A percentile compares a stretch with the other conserved stretches of the same genome.
phyloP scores from a whole-genome alignment of 345 rosid genomes.

The Hypericum androsaemum region DNA sequence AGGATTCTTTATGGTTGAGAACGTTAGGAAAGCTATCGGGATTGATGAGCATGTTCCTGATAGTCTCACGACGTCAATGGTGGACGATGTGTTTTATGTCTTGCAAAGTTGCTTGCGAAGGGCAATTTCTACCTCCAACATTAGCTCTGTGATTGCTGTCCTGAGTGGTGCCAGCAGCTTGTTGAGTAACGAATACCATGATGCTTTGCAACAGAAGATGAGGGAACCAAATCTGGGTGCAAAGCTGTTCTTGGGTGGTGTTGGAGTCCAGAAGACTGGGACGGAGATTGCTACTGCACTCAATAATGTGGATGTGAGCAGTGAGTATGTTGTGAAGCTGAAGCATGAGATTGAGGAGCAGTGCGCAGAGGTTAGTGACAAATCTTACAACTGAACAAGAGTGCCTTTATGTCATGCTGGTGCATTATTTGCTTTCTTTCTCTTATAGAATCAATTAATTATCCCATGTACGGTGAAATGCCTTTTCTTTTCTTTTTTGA shows the following conservation, averaged over 20 bases:
- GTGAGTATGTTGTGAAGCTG: constrained; percentile 78
- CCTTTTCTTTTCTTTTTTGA: too few species aligned
- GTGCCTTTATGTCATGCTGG: too few species aligned
- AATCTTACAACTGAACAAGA: too few species aligned
- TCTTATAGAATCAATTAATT: too few species aligned
- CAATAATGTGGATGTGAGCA: constrained; percentile 90
- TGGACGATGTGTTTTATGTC: constrained; percentile 89
- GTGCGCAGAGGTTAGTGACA: constrained; percentile 68
- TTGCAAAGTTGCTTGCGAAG: constrained; percentile 85
- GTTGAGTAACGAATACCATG: constrained; percentile 83
- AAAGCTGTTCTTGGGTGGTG: constrained; percentile 72
- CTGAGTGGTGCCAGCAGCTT: constrained; percentile 76
- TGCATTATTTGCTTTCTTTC: too few species aligned
- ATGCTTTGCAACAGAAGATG: constrained; percentile 78
- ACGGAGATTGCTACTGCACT: constrained; percentile 88
- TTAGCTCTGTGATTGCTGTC: constrained; percentile 82
- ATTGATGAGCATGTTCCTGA: constrained; percentile 92
- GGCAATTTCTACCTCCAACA: constrained; percentile 78
- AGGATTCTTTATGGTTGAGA: constrained; percentile 98
- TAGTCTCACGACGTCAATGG: constrained; percentile 92
- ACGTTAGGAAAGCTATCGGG: constrained; percentile 85
- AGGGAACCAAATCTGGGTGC: constrained; percentile 90
- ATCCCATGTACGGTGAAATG: too few species aligned
- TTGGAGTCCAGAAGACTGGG: constrained; percentile 74
- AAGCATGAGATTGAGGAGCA: constrained; percentile 92